These are phyloP conservation scores for Uromyces viciae-fabae DNA, from an alignment of 1,284 basidiomycete genomes.

Conservation along the genomic window DNA sequence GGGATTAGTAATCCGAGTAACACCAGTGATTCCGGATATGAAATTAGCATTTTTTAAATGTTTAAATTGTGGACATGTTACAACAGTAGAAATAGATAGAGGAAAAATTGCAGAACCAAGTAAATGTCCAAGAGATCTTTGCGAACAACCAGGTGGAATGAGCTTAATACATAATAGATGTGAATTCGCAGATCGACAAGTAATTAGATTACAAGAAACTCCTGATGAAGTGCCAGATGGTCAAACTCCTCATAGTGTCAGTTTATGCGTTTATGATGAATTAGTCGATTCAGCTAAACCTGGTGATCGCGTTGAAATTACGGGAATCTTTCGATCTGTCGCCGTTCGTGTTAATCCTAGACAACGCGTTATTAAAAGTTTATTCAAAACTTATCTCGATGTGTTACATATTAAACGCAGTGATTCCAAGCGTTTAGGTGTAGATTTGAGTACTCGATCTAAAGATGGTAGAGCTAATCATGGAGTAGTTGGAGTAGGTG, in stretches of 20 bases:
- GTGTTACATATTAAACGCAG: slow-evolving; percentile 86
- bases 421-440: slow-evolving; percentile 66
- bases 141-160: slow-evolving; percentile 81
- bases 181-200: slow-evolving; percentile 90
- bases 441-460: slow-evolving; percentile 74
- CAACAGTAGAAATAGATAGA: slow-evolving; percentile 90
- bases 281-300: slow-evolving; percentile 92
- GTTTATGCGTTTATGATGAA: slow-evolving; percentile 92
- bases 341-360: slow-evolving; percentile 90
- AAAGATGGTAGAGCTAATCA: slow-evolving; percentile 61
- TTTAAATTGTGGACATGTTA: slow-evolving; percentile 88
- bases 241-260: slow-evolving; percentile 95
- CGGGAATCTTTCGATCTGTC: slow-evolving; percentile 89
- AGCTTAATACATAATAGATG: slow-evolving; percentile 93
- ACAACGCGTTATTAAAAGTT: slow-evolving; percentile 82
- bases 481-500: slow-evolving; percentile 49
- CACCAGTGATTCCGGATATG: slow-evolving; percentile 98
- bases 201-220: slow-evolving; percentile 91
- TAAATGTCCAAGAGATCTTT: slow-evolving; percentile 86
- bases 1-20: slow-evolving; percentile 93
- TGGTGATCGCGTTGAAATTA: slow-evolving; percentile 84
- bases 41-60: slow-evolving; percentile 96
- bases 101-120: slow-evolving; percentile 90
- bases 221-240: slow-evolving; percentile 97
- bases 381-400: slow-evolving; percentile 96